Evolutionary conservation across 192 early-diverging fungal genomes (phyloP).

Genomic region (Backusella parvicylindrica): DNA sequence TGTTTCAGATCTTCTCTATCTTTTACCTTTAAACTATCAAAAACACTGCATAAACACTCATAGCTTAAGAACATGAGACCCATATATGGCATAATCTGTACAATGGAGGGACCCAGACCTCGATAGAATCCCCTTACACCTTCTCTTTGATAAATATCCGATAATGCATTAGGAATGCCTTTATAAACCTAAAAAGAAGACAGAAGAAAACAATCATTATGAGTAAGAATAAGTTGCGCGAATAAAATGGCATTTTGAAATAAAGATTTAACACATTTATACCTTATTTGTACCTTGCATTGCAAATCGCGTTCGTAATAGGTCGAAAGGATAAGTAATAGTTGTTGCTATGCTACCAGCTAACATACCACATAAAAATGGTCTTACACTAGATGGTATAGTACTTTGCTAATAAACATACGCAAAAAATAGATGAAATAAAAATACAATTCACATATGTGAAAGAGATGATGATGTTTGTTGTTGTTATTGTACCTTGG

Average conservation of each 20-base stretch:
- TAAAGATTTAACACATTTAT: neutral
- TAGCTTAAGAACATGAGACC: constrained; percentile 87
- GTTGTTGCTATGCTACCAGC: constrained; percentile 78
- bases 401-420: constrained; percentile 1
- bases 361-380: constrained; percentile 72
- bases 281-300: constrained; percentile 66
- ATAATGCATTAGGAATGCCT: constrained; percentile 61
- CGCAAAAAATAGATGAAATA: neutral
- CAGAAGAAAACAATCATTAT: neutral
- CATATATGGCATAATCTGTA: constrained; percentile 95
- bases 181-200: constrained; percentile 52
- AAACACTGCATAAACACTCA: constrained; percentile 50
- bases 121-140: constrained; percentile 85
- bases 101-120: constrained; percentile 74
- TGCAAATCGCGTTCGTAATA: constrained; percentile 91
- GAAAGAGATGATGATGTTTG: neutral
- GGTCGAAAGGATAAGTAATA: constrained; percentile 90
- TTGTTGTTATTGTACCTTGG: neutral
- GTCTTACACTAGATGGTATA: constrained; percentile 36
- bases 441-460: neutral
- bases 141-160: constrained; percentile 64
- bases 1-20: neutral
- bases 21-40: constrained; percentile 39
- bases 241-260: neutral
- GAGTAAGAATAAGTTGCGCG: neutral